Percentiles rank a stretch among this genome's conserved stretches.
Conservation (phyloP, 208 protist species). For the Lotmaria passim region DNA sequence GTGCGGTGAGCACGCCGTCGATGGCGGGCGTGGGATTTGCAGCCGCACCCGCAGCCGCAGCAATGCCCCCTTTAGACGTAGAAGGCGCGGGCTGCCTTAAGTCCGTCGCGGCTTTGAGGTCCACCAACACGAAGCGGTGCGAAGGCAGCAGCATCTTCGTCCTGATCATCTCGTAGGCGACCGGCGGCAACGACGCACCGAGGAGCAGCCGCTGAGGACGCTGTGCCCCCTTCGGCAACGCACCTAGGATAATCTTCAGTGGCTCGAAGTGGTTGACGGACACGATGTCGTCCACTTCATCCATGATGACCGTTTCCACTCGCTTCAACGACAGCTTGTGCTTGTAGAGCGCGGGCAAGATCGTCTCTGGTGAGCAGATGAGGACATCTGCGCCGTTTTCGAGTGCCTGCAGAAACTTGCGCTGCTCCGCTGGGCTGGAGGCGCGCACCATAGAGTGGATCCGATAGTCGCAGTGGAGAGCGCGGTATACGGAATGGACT, state of each 20-base stretch:
- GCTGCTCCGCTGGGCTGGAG: conserved; percentile 71
- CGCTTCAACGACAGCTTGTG: conserved; percentile 64
- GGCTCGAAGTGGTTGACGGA: conserved; percentile 88
- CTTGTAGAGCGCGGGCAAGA: conserved; percentile 74
- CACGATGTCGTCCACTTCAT: conserved; percentile 86
- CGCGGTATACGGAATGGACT: conserved; percentile 48
- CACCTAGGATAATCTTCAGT: conserved; percentile 79
- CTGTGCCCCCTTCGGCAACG: conserved; percentile 63
- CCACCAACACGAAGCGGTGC: conserved; percentile 82
- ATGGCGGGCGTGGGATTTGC: background rate
- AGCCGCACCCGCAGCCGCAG: background rate
- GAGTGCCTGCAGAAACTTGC: conserved; percentile 55
- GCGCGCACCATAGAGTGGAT: conserved; percentile 74
- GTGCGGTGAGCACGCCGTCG: conserved; percentile 24
- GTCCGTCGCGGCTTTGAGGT: conserved; percentile 33
- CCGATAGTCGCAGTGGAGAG: conserved; percentile 53
- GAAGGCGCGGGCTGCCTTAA: background rate
- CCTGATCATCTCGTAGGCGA: conserved; percentile 79
- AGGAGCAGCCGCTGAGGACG: conserved; percentile 79
- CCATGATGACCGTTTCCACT: conserved; percentile 73
- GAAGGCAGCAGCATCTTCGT: conserved; percentile 75
- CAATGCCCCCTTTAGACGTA: background rate
- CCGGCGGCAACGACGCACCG: conserved; percentile 71
- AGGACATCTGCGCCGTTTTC: conserved; percentile 74
- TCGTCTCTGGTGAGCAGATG: conserved; percentile 72